Evolutionary conservation across 192 early-diverging fungal genomes (phyloP).

Genomic region (Coemansia sp.): DNA sequence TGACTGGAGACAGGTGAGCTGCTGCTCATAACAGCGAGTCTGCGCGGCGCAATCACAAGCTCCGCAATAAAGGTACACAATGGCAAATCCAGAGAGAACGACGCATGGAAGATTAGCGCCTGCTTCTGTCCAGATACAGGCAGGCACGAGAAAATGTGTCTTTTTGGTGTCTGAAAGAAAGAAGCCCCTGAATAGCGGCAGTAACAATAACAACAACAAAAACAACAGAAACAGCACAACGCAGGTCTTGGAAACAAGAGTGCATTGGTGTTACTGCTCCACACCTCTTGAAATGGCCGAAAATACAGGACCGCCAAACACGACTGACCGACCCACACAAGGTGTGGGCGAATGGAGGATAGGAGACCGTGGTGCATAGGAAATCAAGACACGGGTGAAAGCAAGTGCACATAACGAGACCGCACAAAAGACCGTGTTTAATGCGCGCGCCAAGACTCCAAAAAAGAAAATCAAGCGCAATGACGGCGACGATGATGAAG

Average conservation of each 20-base stretch:
- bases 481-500: not conserved
- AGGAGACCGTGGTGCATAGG: not conserved
- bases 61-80: not conserved
- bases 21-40: not conserved
- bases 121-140: too few species aligned
- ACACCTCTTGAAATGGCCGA: too few species aligned
- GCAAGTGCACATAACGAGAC: not conserved
- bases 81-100: not conserved
- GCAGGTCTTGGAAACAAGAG: too few species aligned
- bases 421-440: not conserved
- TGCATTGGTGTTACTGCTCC: too few species aligned
- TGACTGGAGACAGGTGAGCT: not conserved
- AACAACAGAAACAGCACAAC: not conserved
- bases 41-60: slow-evolving; percentile 5
- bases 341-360: not conserved
- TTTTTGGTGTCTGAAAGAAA: not conserved
- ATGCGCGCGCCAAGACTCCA: not conserved
- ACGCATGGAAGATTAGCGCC: not conserved
- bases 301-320: not conserved
- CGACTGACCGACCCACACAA: too few species aligned
- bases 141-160: not conserved
- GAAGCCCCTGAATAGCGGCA: not conserved
- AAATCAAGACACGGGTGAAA: not conserved
- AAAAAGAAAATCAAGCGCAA: not conserved
- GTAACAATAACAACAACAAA: not conserved